Percentiles rank a stretch among this genome's conserved stretches.
Evolutionary conservation across 306 rosid genomes (phyloP).

Genomic region (Glycine latifolia): DNA sequence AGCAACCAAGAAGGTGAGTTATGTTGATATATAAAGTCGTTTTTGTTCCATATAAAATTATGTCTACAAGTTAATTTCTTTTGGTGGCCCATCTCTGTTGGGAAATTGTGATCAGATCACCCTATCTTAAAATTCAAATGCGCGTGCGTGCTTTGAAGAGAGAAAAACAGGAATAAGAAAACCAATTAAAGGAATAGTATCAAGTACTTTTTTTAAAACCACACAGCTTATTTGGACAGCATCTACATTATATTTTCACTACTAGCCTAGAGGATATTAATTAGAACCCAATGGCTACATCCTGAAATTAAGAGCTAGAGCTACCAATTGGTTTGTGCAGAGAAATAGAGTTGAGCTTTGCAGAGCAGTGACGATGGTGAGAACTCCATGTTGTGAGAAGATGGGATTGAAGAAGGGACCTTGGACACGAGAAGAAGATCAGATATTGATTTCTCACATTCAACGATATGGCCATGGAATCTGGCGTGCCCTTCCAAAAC

Average conservation of each 20-base stretch:
- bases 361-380: slow-evolving; percentile 51
- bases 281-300: neutral
- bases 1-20: slow-evolving; percentile 45
- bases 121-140: slow-evolving; percentile 42
- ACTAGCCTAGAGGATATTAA: neutral
- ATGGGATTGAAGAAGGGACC: slow-evolving; percentile 88
- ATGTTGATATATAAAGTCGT: neutral
- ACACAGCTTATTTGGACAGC: slow-evolving; percentile 42
- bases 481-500: slow-evolving; percentile 95
- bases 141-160: slow-evolving; percentile 28
- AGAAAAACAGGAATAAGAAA: slow-evolving; percentile 11
- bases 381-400: slow-evolving; percentile 83
- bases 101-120: slow-evolving; percentile 25
- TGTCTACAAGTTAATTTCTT: slow-evolving; percentile 1
- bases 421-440: slow-evolving; percentile 83
- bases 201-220: slow-evolving; percentile 42
- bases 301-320: neutral
- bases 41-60: slow-evolving; percentile 15
- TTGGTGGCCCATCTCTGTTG: slow-evolving; percentile 34
- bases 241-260: neutral
- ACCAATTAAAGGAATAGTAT: slow-evolving; percentile 10
- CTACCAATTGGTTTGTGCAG: neutral
- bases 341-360: neutral
- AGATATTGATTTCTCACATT: slow-evolving; percentile 60
- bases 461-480: slow-evolving; percentile 67